Base-by-base conservation (phyloP, 1,284 basidiomycete species). In the Leccinum pachyderme region DNA sequence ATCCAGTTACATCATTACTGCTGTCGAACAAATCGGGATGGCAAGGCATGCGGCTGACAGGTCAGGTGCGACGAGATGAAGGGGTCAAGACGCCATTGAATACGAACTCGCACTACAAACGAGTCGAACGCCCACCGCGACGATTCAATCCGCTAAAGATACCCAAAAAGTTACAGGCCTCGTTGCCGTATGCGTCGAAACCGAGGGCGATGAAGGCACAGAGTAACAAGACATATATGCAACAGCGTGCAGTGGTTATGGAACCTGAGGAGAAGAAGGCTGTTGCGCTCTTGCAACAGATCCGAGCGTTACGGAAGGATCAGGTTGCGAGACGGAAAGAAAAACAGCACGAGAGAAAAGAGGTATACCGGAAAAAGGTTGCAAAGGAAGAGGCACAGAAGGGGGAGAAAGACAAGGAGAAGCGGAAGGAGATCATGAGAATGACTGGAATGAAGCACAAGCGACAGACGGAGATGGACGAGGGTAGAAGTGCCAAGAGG, bases 31-130 rank as follows among this genome's bases (percentile, higher is more conserved):
- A 95, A 73, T 73, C 75, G 15, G 72, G 75, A 35, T 97, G 95
- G 93, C 73, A 81, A 41, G 96, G 95, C 1, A 99, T 99, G 96
- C 87, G 97, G 33, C 80, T 98, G 35, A 98, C 95, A 0, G 96
- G 97, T 32, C 86, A 95, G 70, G 87, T 99, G 24, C 83, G 97
- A 13, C 81, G 87, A 24, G 93, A 94, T 18, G 81, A 95, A 65
- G 86, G 84, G 2, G 65, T 96, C 46, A 91, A 92, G 68, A 93
- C 95, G 6, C 96, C 95, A 1, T 72, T 84, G 32, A 77, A 86
- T 61, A 81, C 89, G 61, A 93, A 98, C 72, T 98, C 94, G 51
- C 85, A 85, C 4, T 99, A 99, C 80, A 92, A 91, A 71, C 77
- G 80, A 39, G 77, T 97, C 59, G 86, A 90, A 59, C 86, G 97